A percentile compares a stretch with the other conserved stretches of the same genome.
phyloP scores from a whole-genome alignment of 768 basidiomycete species.

The Lactarius trivialis region DNA sequence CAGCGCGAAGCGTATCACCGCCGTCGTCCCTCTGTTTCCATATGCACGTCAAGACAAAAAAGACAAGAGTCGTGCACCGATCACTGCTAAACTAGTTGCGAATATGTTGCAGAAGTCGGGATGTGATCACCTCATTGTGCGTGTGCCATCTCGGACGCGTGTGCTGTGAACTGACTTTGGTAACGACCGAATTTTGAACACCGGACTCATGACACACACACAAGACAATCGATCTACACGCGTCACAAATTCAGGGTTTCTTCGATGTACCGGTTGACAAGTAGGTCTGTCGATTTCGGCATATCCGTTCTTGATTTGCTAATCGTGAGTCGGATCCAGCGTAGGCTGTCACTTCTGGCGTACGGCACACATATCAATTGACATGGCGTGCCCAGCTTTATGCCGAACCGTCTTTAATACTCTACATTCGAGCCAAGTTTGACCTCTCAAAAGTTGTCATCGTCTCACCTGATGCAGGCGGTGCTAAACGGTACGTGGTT shows the following conservation, averaged over 20 bases:
- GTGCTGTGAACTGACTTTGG: not conserved
- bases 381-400: slow-evolving; percentile 54
- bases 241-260: slow-evolving; percentile 98
- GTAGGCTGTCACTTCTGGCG: slow-evolving; percentile 37
- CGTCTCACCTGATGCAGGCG: slow-evolving; percentile 96
- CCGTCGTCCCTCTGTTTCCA: slow-evolving; percentile 95
- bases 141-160: slow-evolving; percentile 28
- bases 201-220: slow-evolving; percentile 56
- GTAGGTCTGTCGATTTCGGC: slow-evolving; percentile 45
- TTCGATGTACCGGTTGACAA: slow-evolving; percentile 99
- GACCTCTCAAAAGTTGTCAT: slow-evolving; percentile 82
- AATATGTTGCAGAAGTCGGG: slow-evolving; percentile 94
- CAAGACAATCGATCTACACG: slow-evolving; percentile 98
- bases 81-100: slow-evolving; percentile 96
- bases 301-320: slow-evolving; percentile 7
- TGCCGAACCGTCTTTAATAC: slow-evolving; percentile 90
- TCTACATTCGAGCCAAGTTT: slow-evolving; percentile 92
- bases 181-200: slow-evolving; percentile 1
- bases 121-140: slow-evolving; percentile 94
- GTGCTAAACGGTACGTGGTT: slow-evolving; percentile 77
- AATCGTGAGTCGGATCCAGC: slow-evolving; percentile 28
- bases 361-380: slow-evolving; percentile 23
- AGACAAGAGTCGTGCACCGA: slow-evolving; percentile 97
- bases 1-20: slow-evolving; percentile 96
- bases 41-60: slow-evolving; percentile 99